These are phyloP conservation scores for Megacollybia marginata DNA, from an alignment of 768 basidiomycete genomes.

Conservation along the genomic window DNA sequence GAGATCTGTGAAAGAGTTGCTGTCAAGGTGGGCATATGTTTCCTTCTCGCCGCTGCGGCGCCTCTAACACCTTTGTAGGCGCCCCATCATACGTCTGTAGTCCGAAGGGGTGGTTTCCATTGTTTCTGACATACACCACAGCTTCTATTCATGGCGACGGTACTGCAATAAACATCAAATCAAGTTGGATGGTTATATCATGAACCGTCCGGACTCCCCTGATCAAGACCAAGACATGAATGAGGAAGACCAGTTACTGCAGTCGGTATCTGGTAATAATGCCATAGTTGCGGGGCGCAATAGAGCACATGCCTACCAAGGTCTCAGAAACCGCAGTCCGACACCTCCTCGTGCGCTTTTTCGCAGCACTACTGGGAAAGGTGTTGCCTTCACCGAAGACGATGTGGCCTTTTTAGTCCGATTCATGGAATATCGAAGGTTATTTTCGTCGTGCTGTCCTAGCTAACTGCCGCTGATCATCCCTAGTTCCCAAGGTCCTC, in stretches of 20 bases:
- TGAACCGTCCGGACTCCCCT: slow-evolving; percentile 51
- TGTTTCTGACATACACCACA: slow-evolving; percentile 17
- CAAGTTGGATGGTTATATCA: slow-evolving; percentile 76
- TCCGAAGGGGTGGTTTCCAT: slow-evolving; percentile 1
- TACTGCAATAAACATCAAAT: slow-evolving; percentile 94
- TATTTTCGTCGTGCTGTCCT: slow-evolving; percentile 10
- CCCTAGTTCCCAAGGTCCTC: slow-evolving; percentile 44
- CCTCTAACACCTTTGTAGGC: slow-evolving; percentile 36
- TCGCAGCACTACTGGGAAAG: slow-evolving; percentile 84
- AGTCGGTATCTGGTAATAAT: slow-evolving; percentile 32
- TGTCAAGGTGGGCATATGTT: slow-evolving; percentile 48
- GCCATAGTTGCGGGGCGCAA: slow-evolving; percentile 37
- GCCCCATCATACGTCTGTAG: slow-evolving; percentile 77
- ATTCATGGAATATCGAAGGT: slow-evolving; percentile 76
- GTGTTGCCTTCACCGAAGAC: slow-evolving; percentile 82
- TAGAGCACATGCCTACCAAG: slow-evolving; percentile 17
- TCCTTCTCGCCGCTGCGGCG: slow-evolving; percentile 4
- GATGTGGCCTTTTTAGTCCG: slow-evolving; percentile 72
- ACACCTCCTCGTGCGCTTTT: slow-evolving; percentile 75
- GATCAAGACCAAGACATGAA: slow-evolving; percentile 37
- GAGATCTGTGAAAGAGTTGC: slow-evolving; percentile 88
- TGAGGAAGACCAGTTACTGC: slow-evolving; percentile 26
- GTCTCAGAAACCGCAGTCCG: slow-evolving; percentile 59
- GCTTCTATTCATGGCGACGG: slow-evolving; percentile 86
- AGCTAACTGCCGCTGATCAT: not conserved